Percentiles rank a stretch among this genome's conserved stretches.
These are phyloP conservation scores for Aspergillaceae sp. DNA, from an alignment of 2,329 filamentous ascomycete species.

Conservation along the genomic window DNA sequence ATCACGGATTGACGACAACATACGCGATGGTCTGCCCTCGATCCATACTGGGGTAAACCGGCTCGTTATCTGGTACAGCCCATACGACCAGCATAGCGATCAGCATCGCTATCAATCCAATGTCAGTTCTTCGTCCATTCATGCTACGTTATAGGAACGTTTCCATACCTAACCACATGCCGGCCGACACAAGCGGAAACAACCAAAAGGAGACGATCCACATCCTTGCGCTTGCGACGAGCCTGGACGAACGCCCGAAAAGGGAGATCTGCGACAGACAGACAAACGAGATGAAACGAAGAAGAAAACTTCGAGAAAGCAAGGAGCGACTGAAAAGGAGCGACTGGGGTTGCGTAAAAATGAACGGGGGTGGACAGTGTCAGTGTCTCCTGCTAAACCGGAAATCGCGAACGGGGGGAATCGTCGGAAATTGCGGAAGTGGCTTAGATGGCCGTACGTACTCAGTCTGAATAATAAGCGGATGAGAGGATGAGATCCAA, in stretches of 20 bases:
- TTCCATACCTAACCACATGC: constrained; percentile 43
- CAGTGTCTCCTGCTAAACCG: no score
- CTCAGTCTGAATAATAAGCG: neutral
- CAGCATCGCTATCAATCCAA: constrained; percentile 42
- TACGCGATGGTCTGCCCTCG: constrained; percentile 47
- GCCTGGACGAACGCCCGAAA: neutral
- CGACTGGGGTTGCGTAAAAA: neutral
- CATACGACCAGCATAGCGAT: constrained; percentile 53
- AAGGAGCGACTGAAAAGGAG: neutral
- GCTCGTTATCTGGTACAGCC: constrained; percentile 43
- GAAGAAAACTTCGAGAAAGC: neutral
- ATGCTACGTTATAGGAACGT: neutral
- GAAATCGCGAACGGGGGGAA: neutral
- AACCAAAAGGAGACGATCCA: constrained; percentile 44
- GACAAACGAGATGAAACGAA: neutral
- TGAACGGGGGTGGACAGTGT: no score
- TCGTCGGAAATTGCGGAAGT: constrained; percentile 9
- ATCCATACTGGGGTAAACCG: constrained; percentile 46
- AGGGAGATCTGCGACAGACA: neutral
- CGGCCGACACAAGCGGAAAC: constrained; percentile 52
- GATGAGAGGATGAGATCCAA: neutral
- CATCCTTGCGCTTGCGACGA: constrained; percentile 19
- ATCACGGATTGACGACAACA: constrained; percentile 6
- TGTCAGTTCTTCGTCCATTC: neutral
- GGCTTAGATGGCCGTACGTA: constrained; percentile 6